Percentiles rank a stretch among this genome's conserved stretches.
Evolutionary conservation across 768 basidiomycete species (phyloP).

Genomic region (Macrocybe gigantea): DNA sequence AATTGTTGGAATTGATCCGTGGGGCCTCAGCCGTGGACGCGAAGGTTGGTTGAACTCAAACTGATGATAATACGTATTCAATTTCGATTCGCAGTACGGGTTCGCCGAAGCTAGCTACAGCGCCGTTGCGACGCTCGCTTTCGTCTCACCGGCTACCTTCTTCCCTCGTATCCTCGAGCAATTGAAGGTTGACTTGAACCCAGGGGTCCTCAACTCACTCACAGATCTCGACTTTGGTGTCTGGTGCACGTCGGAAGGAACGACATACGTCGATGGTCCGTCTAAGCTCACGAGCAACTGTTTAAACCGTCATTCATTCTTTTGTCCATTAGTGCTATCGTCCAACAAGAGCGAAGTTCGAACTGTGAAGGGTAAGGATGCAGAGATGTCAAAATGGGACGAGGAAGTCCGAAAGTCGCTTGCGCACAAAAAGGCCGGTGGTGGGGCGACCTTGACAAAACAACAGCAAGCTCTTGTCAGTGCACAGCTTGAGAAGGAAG

Average conservation of each 20-base stretch:
- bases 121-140: constrained; percentile 70
- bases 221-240: constrained; percentile 74
- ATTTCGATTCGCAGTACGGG: constrained; percentile 26
- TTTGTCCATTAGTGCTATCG: constrained; percentile 46
- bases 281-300: neutral
- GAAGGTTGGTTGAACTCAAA: constrained; percentile 32
- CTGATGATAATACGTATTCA: neutral
- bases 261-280: constrained; percentile 73
- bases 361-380: constrained; percentile 75
- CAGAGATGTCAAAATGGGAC: constrained; percentile 93
- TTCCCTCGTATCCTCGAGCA: constrained; percentile 70
- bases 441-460: constrained; percentile 58
- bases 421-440: constrained; percentile 68
- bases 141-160: constrained; percentile 67
- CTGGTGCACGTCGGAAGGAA: constrained; percentile 84
- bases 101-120: constrained; percentile 67
- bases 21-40: constrained; percentile 36
- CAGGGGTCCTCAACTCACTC: constrained; percentile 50
- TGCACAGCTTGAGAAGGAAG: constrained; percentile 79
- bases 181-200: constrained; percentile 59
- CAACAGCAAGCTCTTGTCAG: constrained; percentile 81
- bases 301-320: neutral
- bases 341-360: constrained; percentile 46
- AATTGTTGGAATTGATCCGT: constrained; percentile 43
- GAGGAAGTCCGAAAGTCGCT: constrained; percentile 84